phyloP scores from a whole-genome alignment of 768 basidiomycete genomes.

The Chlorophyllum brunneum region DNA sequence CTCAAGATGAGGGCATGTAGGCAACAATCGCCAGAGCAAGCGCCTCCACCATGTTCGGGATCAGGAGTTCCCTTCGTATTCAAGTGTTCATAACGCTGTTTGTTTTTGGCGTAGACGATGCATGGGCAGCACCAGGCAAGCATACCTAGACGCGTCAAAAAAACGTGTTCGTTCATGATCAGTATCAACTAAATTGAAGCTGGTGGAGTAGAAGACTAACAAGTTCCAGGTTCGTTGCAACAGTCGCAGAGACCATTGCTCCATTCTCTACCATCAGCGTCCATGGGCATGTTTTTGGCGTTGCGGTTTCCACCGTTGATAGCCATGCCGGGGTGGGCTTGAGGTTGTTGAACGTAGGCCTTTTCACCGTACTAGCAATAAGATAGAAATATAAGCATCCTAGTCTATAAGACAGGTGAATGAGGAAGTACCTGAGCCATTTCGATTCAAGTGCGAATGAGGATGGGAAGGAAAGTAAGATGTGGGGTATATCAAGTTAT shows the following conservation, averaged over 20 bases:
- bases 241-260: slow-evolving; percentile 30
- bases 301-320: slow-evolving; percentile 31
- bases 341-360: slow-evolving; percentile 2
- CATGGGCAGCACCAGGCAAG: slow-evolving; percentile 39
- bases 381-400: not conserved
- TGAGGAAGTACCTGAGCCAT: not conserved
- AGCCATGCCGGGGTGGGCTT: slow-evolving; percentile 20
- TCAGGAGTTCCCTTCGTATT: slow-evolving; percentile 31
- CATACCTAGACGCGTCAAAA: slow-evolving; percentile 28
- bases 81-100: slow-evolving; percentile 37
- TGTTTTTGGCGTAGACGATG: slow-evolving; percentile 36
- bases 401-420: no score
- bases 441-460: not conserved
- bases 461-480: not conserved
- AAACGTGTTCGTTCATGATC: not conserved
- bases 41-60: slow-evolving; percentile 29
- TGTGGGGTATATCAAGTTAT: not conserved
- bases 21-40: slow-evolving; percentile 32
- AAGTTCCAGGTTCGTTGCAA: slow-evolving; percentile 27
- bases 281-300: slow-evolving; percentile 29
- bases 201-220: slow-evolving; percentile 18
- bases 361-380: slow-evolving; percentile 1
- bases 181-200: not conserved
- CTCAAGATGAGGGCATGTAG: slow-evolving; percentile 28
- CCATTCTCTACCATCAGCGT: slow-evolving; percentile 33